Evolutionary conservation across 176 grass and related monocot species (phyloP), one percentile per base, ranked within the genome.

Genomic region (Triticum dicoccoides): DNA sequence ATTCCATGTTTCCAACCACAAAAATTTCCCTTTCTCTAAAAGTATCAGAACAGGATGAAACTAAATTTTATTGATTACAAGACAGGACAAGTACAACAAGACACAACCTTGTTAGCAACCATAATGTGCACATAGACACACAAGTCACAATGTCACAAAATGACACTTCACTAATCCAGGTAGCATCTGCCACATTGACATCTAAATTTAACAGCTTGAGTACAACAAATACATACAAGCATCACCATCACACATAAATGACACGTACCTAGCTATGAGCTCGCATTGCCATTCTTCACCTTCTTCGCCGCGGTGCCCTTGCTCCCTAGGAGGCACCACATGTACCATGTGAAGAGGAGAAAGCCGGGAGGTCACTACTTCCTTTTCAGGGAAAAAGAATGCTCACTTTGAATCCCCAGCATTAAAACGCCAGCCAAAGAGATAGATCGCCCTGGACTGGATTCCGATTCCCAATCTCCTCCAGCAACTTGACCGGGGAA

Each of bases 301-400:
- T 91, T 91, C 72, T 78, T 85, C 35, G 84, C 71, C 0, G 85
- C 27, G 8, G 74, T 77, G 11, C 87, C 69, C 79, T 88, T 92
- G 73, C 72, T 81, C 85, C 92, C 90, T 21, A 87, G 77, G 58
- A 94, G 85, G 73, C 87, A 82, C 92, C 92, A 90, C 92, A 94
- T 94, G 87, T 90, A 59, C 56, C 56, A 21, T 59, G 56, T 59
- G 56, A 21, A 59, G 56, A 59, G 56, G 56, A 59, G 56, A 59
- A 59, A 21, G 56, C 56, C 56, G 56, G 20, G 56, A 8, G 6
- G 18, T 59, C 56, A 59, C 56, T 5, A 59, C 21, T 59, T 21
- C 56, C 2, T 59, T 59, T 59, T 59, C 56, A 59, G 56, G 56
- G 56, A 21, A 59, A 59, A 59, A 21, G 56, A 59, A 59, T 21